Conservation (phyloP, 441 rosid species). For the Jatropha multifida region DNA sequence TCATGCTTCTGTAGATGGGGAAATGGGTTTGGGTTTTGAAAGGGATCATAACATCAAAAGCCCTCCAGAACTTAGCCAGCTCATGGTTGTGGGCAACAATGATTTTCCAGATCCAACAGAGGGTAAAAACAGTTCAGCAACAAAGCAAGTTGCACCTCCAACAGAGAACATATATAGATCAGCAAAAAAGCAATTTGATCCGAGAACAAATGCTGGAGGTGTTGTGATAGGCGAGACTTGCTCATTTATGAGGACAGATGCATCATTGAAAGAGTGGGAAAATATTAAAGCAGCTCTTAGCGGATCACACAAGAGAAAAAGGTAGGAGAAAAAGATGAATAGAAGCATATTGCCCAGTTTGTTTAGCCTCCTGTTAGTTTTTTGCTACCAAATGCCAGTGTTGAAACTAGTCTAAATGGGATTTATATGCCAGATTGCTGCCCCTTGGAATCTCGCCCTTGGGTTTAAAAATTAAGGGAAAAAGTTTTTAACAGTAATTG, state of each 20-base stretch:
- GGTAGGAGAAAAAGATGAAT: constrained; percentile 30
- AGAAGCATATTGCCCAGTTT: background rate
- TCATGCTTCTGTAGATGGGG: constrained; percentile 19
- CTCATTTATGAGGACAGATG: constrained; percentile 69
- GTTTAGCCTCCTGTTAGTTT: background rate
- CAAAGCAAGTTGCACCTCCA: constrained; percentile 22
- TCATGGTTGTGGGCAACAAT: constrained; percentile 8
- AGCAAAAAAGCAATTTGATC: constrained; percentile 9
- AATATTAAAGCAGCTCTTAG: constrained; percentile 58
- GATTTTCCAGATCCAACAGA: constrained; percentile 24
- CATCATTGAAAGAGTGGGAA: constrained; percentile 73
- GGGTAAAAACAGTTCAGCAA: constrained; percentile 17
- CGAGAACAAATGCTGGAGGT: constrained; percentile 6
- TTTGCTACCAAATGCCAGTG: background rate
- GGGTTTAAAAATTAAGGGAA: background rate
- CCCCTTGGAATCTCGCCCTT: background rate
- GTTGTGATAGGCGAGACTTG: constrained; percentile 50
- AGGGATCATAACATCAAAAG: constrained; percentile 24
- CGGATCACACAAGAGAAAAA: constrained; percentile 52
- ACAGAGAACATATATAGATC: constrained; percentile 12
- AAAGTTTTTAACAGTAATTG: background rate
- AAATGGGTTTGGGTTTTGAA: constrained; percentile 13
- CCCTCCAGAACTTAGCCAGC: constrained; percentile 23
- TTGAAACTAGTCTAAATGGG: background rate
- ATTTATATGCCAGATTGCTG: background rate